These are phyloP conservation scores for Paramecium caudatum DNA, from an alignment of 73 alveolate species.

Conservation along the genomic window DNA sequence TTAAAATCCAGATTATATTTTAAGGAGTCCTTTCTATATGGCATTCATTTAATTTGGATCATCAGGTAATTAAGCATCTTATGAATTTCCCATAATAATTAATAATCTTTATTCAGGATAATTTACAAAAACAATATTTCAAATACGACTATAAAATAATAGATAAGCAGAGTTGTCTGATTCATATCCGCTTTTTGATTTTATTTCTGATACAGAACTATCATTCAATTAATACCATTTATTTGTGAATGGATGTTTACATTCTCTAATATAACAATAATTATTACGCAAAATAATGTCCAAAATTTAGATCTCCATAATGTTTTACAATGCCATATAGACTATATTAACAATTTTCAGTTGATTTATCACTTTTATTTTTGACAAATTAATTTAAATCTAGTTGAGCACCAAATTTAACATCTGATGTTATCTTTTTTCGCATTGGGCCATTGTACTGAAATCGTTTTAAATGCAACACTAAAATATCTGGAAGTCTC, in stretches of 20 bases:
- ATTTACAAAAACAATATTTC: slow-evolving; percentile 25
- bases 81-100: not conserved
- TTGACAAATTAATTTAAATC: slow-evolving; percentile 47
- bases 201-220: slow-evolving; percentile 63
- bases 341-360: slow-evolving; percentile 9
- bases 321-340: slow-evolving; percentile 74
- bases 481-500: slow-evolving; percentile 85
- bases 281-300: slow-evolving; percentile 75
- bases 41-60: slow-evolving; percentile 1
- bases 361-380: slow-evolving; percentile 27
- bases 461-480: slow-evolving; percentile 86
- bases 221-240: slow-evolving; percentile 74
- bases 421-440: slow-evolving; percentile 81
- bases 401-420: slow-evolving; percentile 78
- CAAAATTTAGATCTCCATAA: slow-evolving; percentile 74
- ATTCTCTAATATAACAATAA: slow-evolving; percentile 40
- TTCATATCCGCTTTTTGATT: not conserved
- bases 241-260: slow-evolving; percentile 61
- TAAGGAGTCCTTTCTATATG: slow-evolving; percentile 3
- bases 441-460: slow-evolving; percentile 81
- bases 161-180: slow-evolving; percentile 70
- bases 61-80: not conserved
- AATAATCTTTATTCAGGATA: not conserved
- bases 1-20: slow-evolving; percentile 31
- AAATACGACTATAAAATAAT: slow-evolving; percentile 70